Base-by-base conservation (phyloP, 2,329 filamentous ascomycete genomes). In the Pestalotiopsis sp. region DNA sequence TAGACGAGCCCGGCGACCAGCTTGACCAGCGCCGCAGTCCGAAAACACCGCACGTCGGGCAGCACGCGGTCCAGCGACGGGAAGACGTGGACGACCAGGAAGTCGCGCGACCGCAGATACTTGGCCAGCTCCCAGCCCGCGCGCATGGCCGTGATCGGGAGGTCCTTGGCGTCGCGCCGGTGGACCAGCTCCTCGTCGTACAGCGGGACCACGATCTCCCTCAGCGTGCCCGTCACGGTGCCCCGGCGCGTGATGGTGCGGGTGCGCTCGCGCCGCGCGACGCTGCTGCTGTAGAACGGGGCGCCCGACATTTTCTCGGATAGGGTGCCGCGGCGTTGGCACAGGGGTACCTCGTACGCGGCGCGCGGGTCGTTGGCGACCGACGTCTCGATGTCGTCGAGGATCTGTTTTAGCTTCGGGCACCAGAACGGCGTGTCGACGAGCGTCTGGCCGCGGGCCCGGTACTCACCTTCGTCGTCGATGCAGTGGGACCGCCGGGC, bases 101-200 rank as follows among this genome's bases (percentile, higher is more conserved):
- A 62, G 12, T 49, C 52, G 9, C 61, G 67, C 23, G 67, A 58
- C 4, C 67, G 67, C 25, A 68, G 62, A 39, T 65, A 68, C 23
- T 58, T 58, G 17, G 67, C 67, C 14, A 68, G 62, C 57, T 68
- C 67, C 38, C 65, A 61, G 4, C 67, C 67, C 5, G 67, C 67
- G 4, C 39, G 39, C 13, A 52, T 56, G 14, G 67, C 36, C 1
- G 61, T 66, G 4, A 68, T 58, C n/a, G 4, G 14, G 14, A 38
- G 7, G 4, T 41, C 41, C 20, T 56, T 39, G 25, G 14, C 36
- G 27, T 58, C 67, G n/a, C 25, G 25, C 4, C n/a, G 27, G 13
- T 45, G 38, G 27, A 31, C 13, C 6, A 20, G 17, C 27, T 23
- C 27, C 23, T 66, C 25, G 20, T 66, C 36, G 49, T 57, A 59